These are phyloP conservation scores for Scheffersomyces ergatensis DNA, from an alignment of 805 yeast species.

Conservation along the genomic window DNA sequence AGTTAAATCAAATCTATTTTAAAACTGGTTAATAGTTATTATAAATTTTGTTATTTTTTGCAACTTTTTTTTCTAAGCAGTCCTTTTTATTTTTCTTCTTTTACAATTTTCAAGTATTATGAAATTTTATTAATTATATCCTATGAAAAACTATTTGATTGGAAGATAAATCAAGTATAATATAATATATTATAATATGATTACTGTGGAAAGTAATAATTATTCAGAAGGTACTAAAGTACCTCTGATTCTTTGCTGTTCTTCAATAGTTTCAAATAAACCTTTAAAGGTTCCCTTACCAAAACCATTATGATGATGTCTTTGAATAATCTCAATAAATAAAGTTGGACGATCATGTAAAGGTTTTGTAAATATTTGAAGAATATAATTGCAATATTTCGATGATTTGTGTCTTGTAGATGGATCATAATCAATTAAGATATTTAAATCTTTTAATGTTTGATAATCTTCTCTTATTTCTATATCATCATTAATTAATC, in stretches of 20 bases:
- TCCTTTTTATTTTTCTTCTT: no score
- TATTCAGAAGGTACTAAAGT: conserved; percentile 40
- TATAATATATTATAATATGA: no score
- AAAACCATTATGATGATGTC: conserved; percentile 78
- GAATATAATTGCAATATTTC: conserved; percentile 55
- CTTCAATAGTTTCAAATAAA: conserved; percentile 74
- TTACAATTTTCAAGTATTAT: no score
- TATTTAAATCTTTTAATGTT: conserved; percentile 47
- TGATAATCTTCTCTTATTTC: conserved; percentile 52
- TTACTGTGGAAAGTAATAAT: no score
- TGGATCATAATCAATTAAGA: conserved; percentile 76
- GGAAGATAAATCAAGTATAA: no score
- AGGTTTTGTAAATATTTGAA: conserved; percentile 80
- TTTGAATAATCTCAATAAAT: conserved; percentile 77
- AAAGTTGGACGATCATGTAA: conserved; percentile 76
- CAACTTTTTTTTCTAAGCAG: no score
- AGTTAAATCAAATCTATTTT: no score
- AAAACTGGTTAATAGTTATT: no score
- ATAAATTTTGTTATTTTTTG: no score
- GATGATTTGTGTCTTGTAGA: conserved; percentile 23
- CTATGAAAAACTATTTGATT: no score
- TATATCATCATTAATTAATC: conserved; percentile 45
- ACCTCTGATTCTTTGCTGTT: conserved; percentile 72
- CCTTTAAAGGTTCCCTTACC: conserved; percentile 89
- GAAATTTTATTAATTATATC: no score